A percentile compares a stretch with the other conserved stretches of the same genome.
phyloP scores from a whole-genome alignment of 768 basidiomycete genomes.

The Boletus rubroflammeus region DNA sequence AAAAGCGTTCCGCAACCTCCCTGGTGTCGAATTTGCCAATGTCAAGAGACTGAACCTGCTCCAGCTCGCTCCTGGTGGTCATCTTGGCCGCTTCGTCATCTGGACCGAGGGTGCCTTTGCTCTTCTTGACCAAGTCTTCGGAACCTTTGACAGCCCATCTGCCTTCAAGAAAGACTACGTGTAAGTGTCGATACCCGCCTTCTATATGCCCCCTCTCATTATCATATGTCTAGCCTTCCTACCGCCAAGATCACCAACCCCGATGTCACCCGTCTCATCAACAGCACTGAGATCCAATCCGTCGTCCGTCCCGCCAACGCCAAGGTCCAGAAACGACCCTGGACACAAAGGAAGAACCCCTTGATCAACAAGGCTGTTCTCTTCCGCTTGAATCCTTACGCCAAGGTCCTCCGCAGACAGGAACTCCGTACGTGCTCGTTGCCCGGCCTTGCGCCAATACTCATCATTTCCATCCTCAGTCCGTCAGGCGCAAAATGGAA shows the following conservation, averaged over 20 bases:
- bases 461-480: conserved; percentile 40
- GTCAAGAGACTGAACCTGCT: conserved; percentile 94
- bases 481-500: conserved; percentile 62
- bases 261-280: conserved; percentile 96
- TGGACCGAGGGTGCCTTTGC: conserved; percentile 96
- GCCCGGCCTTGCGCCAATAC: neutral
- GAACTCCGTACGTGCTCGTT: conserved; percentile 69
- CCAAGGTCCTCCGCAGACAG: conserved; percentile 87
- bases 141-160: conserved; percentile 88
- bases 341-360: conserved; percentile 99
- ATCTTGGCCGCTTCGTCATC: conserved; percentile 98
- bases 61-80: conserved; percentile 98
- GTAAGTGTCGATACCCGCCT: conserved; percentile 38
- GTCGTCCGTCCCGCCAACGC: conserved; percentile 88
- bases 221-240: conserved; percentile 59
- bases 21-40: conserved; percentile 96
- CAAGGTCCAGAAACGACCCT: conserved; percentile 86
- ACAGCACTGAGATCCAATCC: conserved; percentile 97
- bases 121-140: conserved; percentile 92
- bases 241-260: conserved; percentile 96
- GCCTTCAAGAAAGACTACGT: conserved; percentile 85
- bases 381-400: conserved; percentile 98
- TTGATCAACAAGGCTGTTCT: conserved; percentile 89
- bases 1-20: conserved; percentile 97
- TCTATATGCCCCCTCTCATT: neutral